These are phyloP conservation scores for Arctium lappa DNA, from an alignment of 129 eudicot genomes.

Conservation along the genomic window DNA sequence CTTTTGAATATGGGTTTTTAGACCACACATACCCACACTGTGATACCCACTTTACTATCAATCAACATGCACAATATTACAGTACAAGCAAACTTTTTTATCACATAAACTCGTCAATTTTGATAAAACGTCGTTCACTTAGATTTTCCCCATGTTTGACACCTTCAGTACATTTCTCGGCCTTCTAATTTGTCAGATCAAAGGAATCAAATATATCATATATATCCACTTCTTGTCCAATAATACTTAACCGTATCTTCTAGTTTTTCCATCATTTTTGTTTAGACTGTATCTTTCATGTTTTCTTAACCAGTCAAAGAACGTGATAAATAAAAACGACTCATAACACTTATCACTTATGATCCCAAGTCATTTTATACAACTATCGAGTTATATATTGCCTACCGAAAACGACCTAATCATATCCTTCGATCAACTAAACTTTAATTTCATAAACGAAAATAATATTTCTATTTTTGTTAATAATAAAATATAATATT, in stretches of 20 bases:
- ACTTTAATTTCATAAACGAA: not conserved
- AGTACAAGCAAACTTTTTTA: not conserved
- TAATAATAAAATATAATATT: not conserved
- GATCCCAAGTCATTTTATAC: not conserved
- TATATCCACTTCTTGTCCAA: not conserved
- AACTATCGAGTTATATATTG: not conserved
- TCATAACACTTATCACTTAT: conserved; percentile 5
- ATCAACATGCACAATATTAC: too few species aligned
- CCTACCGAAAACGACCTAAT: conserved; percentile 5
- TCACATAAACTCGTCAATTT: not conserved
- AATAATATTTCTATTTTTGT: not conserved
- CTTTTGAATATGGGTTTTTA: too few species aligned
- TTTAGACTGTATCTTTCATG: not conserved
- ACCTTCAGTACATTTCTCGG: not conserved
- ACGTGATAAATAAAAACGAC: conserved; percentile 9
- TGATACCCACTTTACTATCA: too few species aligned
- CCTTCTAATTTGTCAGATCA: not conserved
- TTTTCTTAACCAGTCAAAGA: not conserved
- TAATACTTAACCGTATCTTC: not conserved
- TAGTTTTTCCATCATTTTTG: not conserved
- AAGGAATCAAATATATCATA: not conserved
- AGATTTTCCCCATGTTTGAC: not conserved
- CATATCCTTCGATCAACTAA: not conserved
- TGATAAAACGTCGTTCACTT: not conserved
- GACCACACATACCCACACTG: too few species aligned